Base-by-base conservation (phyloP, 345 rosid genomes). In the Passiflora organensis region DNA sequence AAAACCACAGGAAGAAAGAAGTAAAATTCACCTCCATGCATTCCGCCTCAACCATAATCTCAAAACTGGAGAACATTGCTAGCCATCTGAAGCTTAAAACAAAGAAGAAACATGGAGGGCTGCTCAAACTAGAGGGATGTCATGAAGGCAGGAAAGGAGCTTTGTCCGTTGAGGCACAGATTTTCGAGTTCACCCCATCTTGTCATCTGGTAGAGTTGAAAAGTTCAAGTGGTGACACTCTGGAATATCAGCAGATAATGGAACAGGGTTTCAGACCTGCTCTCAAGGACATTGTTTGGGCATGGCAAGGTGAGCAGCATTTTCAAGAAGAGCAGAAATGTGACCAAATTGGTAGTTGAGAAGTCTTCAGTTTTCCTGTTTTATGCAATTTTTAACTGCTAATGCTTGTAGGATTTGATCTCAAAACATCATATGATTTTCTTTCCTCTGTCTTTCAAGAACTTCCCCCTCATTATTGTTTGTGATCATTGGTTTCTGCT, bases 261-360 rank as follows among this genome's bases (percentile, higher is more conserved):
- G 57, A 64, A 12, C 14, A 65, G 10, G 36, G 54, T 13, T 6
- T 65, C 5, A 65, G 63, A 24, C 63, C 56, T 15, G 69, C 56
- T 21, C 53, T 65, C 6, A 57, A 57, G 58, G 69, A 57, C 63
- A 65, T 65, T 34, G 63, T 65, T 28, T 57, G 63, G 63, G 56
- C 44, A 11, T 50, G 63, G 69, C 55, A 42, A 34, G 62, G 59
- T 1, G 59, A 53, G 45, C 15, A 46, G 52, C 53, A 38, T 10
- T 9, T 18, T 15, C 45, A 46, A 2, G 15, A 58, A 20, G 2
- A 16, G 22, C 24, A 34, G 32, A 6, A 21, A 21, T 58, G 32
- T 2, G 5, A 12, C 5, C 44, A 32, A 8, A 28, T 28, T 28
- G 34, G 34, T 28, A 28, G 34, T 28, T 28, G 34, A 28, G 8